Evolutionary conservation across 805 yeast genomes (phyloP).

Genomic region (Jamesozyma rosinii): DNA sequence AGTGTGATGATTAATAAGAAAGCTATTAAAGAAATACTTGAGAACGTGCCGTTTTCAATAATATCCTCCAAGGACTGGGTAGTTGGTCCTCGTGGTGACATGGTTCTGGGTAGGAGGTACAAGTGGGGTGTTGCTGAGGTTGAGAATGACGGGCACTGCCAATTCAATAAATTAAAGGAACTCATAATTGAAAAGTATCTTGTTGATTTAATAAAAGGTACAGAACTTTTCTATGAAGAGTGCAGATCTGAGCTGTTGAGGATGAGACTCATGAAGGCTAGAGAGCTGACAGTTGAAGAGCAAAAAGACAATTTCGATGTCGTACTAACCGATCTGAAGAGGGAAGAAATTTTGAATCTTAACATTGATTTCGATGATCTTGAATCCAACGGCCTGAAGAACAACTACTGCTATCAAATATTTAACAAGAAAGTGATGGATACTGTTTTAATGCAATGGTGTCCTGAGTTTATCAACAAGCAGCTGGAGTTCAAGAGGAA

Average conservation of each 20-base stretch:
- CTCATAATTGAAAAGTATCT: slow-evolving; percentile 59
- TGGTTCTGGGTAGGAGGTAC: slow-evolving; percentile 67
- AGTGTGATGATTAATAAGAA: slow-evolving; percentile 10
- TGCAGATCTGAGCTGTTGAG: slow-evolving; percentile 53
- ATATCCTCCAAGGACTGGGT: slow-evolving; percentile 55
- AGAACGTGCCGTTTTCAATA: slow-evolving; percentile 57
- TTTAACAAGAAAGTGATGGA: slow-evolving; percentile 34
- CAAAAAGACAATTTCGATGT: neutral
- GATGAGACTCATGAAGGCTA: slow-evolving; percentile 33
- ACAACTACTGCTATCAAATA: slow-evolving; percentile 34
- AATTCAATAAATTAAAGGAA: slow-evolving; percentile 55
- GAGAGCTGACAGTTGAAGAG: slow-evolving; percentile 10
- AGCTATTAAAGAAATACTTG: slow-evolving; percentile 31
- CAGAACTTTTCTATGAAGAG: slow-evolving; percentile 52
- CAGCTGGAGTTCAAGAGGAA: slow-evolving; percentile 37
- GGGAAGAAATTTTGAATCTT: neutral
- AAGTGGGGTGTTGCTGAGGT: slow-evolving; percentile 83
- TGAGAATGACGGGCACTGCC: slow-evolving; percentile 70
- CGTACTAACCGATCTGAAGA: neutral
- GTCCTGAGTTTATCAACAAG: slow-evolving; percentile 39
- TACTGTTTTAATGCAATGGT: slow-evolving; percentile 33
- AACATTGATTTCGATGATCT: slow-evolving; percentile 20
- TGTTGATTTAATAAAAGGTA: slow-evolving; percentile 68
- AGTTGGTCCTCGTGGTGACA: slow-evolving; percentile 35
- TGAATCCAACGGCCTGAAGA: slow-evolving; percentile 27